These are phyloP conservation scores for Citrus inodora DNA, from an alignment of 345 rosid species.

Conservation along the genomic window DNA sequence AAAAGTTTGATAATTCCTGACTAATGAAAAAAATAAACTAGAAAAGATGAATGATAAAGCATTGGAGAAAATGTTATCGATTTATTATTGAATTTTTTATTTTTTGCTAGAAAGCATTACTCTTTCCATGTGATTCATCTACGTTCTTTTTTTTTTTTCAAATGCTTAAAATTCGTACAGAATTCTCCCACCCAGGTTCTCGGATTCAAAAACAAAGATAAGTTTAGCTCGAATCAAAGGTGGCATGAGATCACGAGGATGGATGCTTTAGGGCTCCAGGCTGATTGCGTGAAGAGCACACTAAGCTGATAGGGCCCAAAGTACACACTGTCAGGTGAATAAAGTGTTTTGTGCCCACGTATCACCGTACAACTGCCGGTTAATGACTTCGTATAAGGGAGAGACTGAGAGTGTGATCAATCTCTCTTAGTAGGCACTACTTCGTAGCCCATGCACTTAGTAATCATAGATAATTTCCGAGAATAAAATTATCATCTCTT, in stretches of 20 bases:
- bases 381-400: conserved; percentile 7
- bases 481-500: not conserved
- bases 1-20: not conserved
- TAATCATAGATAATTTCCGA: not conserved
- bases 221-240: not conserved
- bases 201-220: not conserved
- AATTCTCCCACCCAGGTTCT: not conserved
- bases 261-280: not conserved
- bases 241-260: conserved; percentile 5
- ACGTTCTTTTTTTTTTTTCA: no score
- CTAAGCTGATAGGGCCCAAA: conserved; percentile 5
- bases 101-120: not conserved
- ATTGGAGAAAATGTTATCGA: not conserved
- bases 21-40: not conserved
- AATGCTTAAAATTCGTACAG: not conserved
- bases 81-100: not conserved
- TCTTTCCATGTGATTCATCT: not conserved
- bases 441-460: not conserved
- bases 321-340: conserved; percentile 15
- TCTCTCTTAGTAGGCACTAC: not conserved
- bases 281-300: conserved; percentile 9
- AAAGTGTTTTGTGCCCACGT: conserved; percentile 11
- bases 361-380: conserved; percentile 12
- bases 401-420: not conserved
- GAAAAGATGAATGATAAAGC: not conserved